Evolutionary conservation across 805 yeast genomes (phyloP).

Genomic region (Candida manassasensis): DNA sequence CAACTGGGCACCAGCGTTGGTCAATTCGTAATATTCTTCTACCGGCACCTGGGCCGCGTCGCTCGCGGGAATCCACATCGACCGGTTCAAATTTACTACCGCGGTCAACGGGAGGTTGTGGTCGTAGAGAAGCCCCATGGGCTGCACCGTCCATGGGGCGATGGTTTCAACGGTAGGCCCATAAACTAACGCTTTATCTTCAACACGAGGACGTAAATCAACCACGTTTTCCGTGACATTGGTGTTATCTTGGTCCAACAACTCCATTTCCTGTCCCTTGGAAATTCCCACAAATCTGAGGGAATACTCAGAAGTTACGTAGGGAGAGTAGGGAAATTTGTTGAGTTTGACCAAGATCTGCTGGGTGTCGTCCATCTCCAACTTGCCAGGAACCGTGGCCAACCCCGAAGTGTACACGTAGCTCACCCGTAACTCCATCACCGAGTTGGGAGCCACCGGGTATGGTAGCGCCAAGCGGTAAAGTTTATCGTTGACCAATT

Average conservation of each 20-base stretch:
- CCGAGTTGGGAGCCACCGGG: slow-evolving; percentile 63
- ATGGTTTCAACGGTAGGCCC: slow-evolving; percentile 48
- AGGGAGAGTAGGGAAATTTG: slow-evolving; percentile 57
- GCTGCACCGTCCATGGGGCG: slow-evolving; percentile 42
- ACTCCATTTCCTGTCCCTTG: slow-evolving; percentile 43
- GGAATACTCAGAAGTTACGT: slow-evolving; percentile 48
- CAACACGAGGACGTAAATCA: slow-evolving; percentile 31
- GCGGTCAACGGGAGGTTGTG: slow-evolving; percentile 63
- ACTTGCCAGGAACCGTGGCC: slow-evolving; percentile 59
- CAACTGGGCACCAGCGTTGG: slow-evolving; percentile 71
- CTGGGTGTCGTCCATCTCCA: slow-evolving; percentile 60
- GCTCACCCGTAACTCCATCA: slow-evolving; percentile 44
- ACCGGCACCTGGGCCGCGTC: slow-evolving; percentile 65
- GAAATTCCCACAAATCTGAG: slow-evolving; percentile 43
- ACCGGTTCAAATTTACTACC: slow-evolving; percentile 60
- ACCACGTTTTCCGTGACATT: slow-evolving; percentile 19
- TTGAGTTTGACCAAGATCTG: slow-evolving; percentile 48
- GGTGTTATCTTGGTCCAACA: slow-evolving; percentile 15
- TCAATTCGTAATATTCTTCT: slow-evolving; percentile 81
- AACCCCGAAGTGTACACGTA: slow-evolving; percentile 45
- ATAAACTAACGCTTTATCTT: slow-evolving; percentile 41
- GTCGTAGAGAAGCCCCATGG: slow-evolving; percentile 56
- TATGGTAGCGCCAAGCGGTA: slow-evolving; percentile 53
- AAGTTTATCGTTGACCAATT: slow-evolving; percentile 12
- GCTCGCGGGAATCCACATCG: slow-evolving; percentile 82